Conservation (phyloP, 2,329 filamentous ascomycete species). For the Hymenoscyphus linearis region DNA sequence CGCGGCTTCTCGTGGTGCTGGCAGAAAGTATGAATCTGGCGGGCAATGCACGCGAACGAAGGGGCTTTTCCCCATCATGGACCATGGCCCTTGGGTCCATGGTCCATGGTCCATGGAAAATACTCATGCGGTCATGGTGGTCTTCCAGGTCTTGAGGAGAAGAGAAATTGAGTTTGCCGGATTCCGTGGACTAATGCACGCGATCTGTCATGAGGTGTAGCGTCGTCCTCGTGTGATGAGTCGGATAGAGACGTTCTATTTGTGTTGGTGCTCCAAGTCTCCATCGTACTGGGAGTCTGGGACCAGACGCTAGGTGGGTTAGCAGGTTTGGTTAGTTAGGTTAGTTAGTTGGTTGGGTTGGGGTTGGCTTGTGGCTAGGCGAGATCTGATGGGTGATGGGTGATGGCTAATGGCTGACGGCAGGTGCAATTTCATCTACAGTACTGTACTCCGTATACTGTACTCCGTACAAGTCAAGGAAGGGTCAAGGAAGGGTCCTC, state of each 20-base stretch:
- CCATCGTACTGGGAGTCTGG: not conserved
- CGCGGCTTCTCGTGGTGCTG: not conserved
- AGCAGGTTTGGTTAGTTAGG: no score
- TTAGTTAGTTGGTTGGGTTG: no score
- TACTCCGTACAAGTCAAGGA: no score
- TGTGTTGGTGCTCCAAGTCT: not conserved
- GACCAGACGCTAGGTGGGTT: no score
- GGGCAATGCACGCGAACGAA: not conserved
- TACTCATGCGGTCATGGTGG: not conserved
- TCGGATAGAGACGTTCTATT: not conserved
- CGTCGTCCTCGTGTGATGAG: not conserved
- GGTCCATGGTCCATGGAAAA: no score
- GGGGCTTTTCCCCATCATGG: not conserved
- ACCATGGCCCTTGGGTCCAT: no score
- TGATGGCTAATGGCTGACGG: no score
- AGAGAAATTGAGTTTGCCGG: not conserved
- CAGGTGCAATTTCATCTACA: not conserved
- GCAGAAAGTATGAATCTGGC: not conserved
- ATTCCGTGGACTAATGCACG: not conserved
- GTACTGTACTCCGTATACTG: no score
- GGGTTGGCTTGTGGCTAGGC: no score
- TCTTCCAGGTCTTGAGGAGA: not conserved
- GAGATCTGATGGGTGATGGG: slow-evolving; percentile 1
- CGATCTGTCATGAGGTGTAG: not conserved
- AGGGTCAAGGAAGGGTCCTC: no score